These are phyloP conservation scores for Apophysomyces trapeziformis DNA, from an alignment of 371 early-diverging fungal species.

Conservation along the genomic window DNA sequence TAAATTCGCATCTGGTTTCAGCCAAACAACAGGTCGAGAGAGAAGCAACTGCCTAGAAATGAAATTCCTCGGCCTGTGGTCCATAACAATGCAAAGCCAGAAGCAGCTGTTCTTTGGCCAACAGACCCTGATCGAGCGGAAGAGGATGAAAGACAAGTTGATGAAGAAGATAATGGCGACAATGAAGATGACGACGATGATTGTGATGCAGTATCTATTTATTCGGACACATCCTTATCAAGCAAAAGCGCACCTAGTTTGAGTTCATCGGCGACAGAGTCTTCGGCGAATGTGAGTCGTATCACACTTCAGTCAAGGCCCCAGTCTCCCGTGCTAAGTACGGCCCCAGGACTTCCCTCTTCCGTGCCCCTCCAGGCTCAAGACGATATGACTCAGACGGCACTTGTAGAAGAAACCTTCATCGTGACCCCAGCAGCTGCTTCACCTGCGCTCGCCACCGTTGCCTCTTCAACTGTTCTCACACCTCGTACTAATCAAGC, in stretches of 20 bases:
- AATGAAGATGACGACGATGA: not conserved
- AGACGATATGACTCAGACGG: slow-evolving; percentile 12
- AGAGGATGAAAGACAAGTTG: not conserved
- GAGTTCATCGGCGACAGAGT: slow-evolving; percentile 16
- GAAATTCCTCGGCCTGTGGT: not conserved
- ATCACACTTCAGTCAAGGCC: slow-evolving; percentile 21
- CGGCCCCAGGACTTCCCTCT: slow-evolving; percentile 25
- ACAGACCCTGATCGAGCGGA: slow-evolving; percentile 1
- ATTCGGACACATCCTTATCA: slow-evolving; percentile 15
- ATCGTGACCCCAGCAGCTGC: not conserved
- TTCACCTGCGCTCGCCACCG: slow-evolving; percentile 45
- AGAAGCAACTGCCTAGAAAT: slow-evolving; percentile 7
- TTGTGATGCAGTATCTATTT: slow-evolving; percentile 12
- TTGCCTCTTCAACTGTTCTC: slow-evolving; percentile 43
- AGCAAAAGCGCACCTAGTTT: slow-evolving; percentile 12
- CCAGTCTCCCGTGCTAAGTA: slow-evolving; percentile 17
- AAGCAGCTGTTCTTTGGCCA: not conserved
- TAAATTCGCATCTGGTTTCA: slow-evolving; percentile 15
- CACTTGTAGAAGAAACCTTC: slow-evolving; percentile 28
- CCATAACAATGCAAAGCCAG: not conserved
- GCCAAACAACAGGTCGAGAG: slow-evolving; percentile 9
- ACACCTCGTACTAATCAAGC: slow-evolving; percentile 35
- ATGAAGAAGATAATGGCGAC: no score
- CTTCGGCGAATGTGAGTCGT: slow-evolving; percentile 8
- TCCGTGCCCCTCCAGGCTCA: slow-evolving; percentile 18